These are phyloP conservation scores for Wickerhamiella australiensis DNA, from an alignment of 805 yeast genomes.

Conservation along the genomic window DNA sequence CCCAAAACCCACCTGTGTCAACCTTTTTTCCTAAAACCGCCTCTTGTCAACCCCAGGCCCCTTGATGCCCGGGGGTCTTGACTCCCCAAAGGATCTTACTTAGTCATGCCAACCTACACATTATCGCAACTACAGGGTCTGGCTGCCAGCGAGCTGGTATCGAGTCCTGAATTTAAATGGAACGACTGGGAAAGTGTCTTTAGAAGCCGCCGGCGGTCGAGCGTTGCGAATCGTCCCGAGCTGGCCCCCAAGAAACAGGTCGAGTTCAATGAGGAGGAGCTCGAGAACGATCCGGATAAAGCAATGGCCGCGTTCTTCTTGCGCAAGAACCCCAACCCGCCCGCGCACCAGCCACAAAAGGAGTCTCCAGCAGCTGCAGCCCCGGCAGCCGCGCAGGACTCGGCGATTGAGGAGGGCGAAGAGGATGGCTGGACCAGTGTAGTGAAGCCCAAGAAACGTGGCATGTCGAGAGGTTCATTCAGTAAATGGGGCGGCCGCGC, in stretches of 20 bases:
- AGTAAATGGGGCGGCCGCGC: slow-evolving; percentile 1
- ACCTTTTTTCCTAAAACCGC: no score
- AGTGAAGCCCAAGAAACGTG: slow-evolving; percentile 6
- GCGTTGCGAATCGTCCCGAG: slow-evolving; percentile 8
- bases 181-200: slow-evolving; percentile 20
- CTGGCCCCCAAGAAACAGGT: background rate
- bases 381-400: slow-evolving; percentile 7
- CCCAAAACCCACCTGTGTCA: no score
- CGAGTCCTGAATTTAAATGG: slow-evolving; percentile 25
- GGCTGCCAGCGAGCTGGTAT: slow-evolving; percentile 22
- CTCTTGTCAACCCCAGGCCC: no score
- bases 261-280: slow-evolving; percentile 19
- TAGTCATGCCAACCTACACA: slow-evolving; percentile 25
- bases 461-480: slow-evolving; percentile 2
- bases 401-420: slow-evolving; percentile 15
- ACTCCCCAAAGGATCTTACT: background rate
- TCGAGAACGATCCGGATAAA: slow-evolving; percentile 23
- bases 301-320: slow-evolving; percentile 23
- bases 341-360: background rate
- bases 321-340: slow-evolving; percentile 13
- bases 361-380: slow-evolving; percentile 11
- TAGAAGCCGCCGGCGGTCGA: slow-evolving; percentile 5
- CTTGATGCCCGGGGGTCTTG: no score
- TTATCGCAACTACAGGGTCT: slow-evolving; percentile 21
- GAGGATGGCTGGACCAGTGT: slow-evolving; percentile 25